Percentiles rank a stretch among this genome's conserved stretches.
Evolutionary conservation across 140 eudicot genomes (phyloP).

Genomic region (Anethum foeniculum): DNA sequence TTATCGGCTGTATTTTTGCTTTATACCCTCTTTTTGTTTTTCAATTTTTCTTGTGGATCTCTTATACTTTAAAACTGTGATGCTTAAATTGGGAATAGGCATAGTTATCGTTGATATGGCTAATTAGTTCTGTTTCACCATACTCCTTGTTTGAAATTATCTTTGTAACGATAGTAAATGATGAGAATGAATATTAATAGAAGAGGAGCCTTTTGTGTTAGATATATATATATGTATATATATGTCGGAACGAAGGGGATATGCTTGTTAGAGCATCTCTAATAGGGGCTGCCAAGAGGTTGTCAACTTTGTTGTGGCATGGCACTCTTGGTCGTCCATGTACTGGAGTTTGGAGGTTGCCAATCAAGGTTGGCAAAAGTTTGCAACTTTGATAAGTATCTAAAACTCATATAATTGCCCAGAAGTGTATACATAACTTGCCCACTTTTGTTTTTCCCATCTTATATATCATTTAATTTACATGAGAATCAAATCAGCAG

Average conservation of each 20-base stretch:
- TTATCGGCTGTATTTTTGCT: background rate
- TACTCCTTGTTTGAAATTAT: background rate
- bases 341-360: too few species aligned
- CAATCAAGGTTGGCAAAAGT: too few species aligned
- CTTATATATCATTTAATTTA: too few species aligned
- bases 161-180: background rate
- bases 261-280: background rate
- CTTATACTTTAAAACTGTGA: background rate
- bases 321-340: too few species aligned
- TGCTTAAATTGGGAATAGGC: background rate
- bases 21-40: background rate
- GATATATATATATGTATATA: background rate
- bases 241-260: background rate
- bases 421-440: too few species aligned
- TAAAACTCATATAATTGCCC: too few species aligned
- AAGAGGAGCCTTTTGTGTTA: background rate
- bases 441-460: too few species aligned
- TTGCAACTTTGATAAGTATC: too few species aligned
- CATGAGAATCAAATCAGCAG: too few species aligned
- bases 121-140: constrained; percentile 2
- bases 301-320: too few species aligned
- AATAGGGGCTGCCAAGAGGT: too few species aligned
- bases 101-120: background rate
- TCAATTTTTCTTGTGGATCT: background rate
- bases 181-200: background rate